Evolutionary conservation across 305 asterid species (phyloP).

Genomic region (Solanum chacoense): DNA sequence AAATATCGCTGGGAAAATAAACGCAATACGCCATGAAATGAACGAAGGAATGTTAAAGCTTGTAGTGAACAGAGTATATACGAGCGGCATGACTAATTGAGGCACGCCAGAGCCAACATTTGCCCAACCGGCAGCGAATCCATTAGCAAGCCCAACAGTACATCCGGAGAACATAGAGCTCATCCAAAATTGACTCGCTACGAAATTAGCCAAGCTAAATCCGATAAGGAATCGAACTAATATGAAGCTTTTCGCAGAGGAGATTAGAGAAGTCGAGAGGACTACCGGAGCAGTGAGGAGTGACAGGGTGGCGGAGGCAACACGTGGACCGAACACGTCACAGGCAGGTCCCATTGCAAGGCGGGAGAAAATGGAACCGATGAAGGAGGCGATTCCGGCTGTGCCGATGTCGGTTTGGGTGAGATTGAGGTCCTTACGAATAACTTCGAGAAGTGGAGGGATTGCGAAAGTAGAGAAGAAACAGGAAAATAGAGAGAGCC

Average conservation of each 20-base stretch:
- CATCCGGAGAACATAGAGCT: conserved; percentile 48
- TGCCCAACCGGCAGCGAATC: conserved; percentile 62
- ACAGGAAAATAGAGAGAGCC: conserved; percentile 54
- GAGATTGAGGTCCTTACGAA: conserved; percentile 48
- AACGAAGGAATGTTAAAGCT: conserved; percentile 5
- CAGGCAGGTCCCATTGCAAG: conserved; percentile 54
- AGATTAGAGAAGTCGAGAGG: conserved; percentile 21
- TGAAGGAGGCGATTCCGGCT: conserved; percentile 47
- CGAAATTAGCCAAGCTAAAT: conserved; percentile 49
- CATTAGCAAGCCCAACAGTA: conserved; percentile 47
- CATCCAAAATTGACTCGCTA: conserved; percentile 64
- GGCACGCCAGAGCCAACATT: conserved; percentile 49
- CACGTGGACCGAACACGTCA: conserved; percentile 50
- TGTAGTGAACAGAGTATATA: conserved; percentile 12
- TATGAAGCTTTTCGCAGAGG: conserved; percentile 25
- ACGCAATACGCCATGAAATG: conserved; percentile 43
- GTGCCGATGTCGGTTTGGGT: conserved; percentile 33
- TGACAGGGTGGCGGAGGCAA: conserved; percentile 37
- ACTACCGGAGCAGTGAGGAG: conserved; percentile 44
- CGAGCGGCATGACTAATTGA: conserved; percentile 45
- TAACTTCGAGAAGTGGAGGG: conserved; percentile 56
- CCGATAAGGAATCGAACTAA: conserved; percentile 36
- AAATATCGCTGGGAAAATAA: conserved; percentile 29
- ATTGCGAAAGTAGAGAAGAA: conserved; percentile 61
- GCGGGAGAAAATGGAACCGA: conserved; percentile 50